phyloP scores from a whole-genome alignment of 2,329 filamentous ascomycete species.

The Penicillium sp. region DNA sequence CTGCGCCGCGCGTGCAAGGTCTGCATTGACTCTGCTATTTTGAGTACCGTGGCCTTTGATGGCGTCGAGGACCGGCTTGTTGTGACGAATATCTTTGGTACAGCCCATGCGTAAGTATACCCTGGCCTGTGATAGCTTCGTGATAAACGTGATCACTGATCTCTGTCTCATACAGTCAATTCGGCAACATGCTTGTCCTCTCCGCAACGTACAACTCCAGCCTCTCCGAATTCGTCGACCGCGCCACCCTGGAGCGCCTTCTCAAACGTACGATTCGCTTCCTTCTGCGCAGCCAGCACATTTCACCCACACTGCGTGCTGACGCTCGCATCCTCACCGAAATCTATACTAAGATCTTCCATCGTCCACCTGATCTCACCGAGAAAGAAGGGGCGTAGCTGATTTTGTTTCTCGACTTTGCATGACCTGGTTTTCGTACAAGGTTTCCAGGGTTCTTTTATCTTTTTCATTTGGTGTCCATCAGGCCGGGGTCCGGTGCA shows the following conservation, averaged over 20 bases:
- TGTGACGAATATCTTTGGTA: slow-evolving; percentile 95
- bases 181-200: slow-evolving; percentile 91
- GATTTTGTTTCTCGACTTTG: background rate
- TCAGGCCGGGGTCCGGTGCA: background rate
- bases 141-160: background rate
- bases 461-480: background rate
- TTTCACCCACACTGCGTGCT: slow-evolving; percentile 71
- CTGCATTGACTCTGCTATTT: slow-evolving; percentile 73
- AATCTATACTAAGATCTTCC: slow-evolving; percentile 50
- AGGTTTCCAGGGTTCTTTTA: background rate
- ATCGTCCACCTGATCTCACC: slow-evolving; percentile 29
- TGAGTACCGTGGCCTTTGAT: slow-evolving; percentile 83
- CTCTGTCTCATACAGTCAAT: slow-evolving; percentile 67
- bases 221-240: slow-evolving; percentile 61
- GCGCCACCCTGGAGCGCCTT: slow-evolving; percentile 59
- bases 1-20: slow-evolving; percentile 58
- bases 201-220: slow-evolving; percentile 75
- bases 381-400: background rate
- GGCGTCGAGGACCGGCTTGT: slow-evolving; percentile 65
- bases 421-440: background rate
- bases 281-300: slow-evolving; percentile 67
- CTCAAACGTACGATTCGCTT: slow-evolving; percentile 76
- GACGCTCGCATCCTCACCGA: slow-evolving; percentile 73
- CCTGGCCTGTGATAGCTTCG: background rate
- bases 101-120: slow-evolving; percentile 83